Evolutionary conservation across 305 asterid genomes (phyloP), one percentile per base, ranked within the genome.

Genomic region (Fraxinus baroniana): DNA sequence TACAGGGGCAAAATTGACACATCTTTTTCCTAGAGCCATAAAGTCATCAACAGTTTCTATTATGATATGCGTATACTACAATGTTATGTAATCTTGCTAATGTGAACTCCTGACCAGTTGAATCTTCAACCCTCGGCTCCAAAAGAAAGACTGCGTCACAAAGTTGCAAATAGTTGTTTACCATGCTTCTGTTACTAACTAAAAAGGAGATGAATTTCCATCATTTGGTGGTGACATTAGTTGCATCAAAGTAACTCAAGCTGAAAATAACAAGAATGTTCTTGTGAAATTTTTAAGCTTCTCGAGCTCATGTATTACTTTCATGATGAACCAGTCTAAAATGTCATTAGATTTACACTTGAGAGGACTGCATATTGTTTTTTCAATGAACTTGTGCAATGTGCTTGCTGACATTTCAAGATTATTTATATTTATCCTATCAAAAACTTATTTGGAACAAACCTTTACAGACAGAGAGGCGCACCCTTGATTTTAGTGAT

Each of bases 401-500:
- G 26, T 62, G 71, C 32, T 28, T 68, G 35, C 37, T 70, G 39
- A 8, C 32, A 70, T 70, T 70, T 30, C 39, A 30, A 70, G 75
- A 30, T 24, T 66, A 8, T 26, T 62, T 62, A 62, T 55, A 55
- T n/a, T 55, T 55, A 55, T 70, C 37, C 39, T 70, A 5, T 70
- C 75, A 70, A 12, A 68, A 70, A 28, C 18, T 46, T 49, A 41
- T 78, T 49, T 52, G n/a, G 15, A 72, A 32, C 36, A 75, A 80
- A 30, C 17, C 44, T 77, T 84, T 78, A 87, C 95, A 92, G 98
- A 80, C 86, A 20, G 98, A 93, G 91, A 86, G 95, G 75, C 95
- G 98, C 3, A 83, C 88, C 4, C 98, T 95, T 28, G 98, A 95
- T 86, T 95, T 95, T 81, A 95, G 94, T 64, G 97, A 95, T 87